Percentiles rank a stretch among this genome's conserved stretches.
Conservation (phyloP, 768 basidiomycete genomes). For the Kwoniella pini region DNA sequence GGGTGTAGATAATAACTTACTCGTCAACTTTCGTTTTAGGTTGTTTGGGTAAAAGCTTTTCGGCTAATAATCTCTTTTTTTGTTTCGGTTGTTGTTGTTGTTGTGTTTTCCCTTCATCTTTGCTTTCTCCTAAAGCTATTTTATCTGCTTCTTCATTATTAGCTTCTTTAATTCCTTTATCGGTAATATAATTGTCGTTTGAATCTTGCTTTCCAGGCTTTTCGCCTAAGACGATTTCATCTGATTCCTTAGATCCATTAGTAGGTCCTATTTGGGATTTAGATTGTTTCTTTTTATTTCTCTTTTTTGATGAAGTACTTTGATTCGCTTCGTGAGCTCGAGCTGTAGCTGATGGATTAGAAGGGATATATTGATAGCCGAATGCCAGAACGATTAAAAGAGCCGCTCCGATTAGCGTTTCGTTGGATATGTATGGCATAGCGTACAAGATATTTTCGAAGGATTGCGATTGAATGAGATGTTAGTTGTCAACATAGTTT, state of each 20-base stretch:
- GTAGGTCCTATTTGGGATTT: neutral
- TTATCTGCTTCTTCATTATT: neutral
- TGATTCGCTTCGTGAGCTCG: neutral
- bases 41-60: slow-evolving; percentile 41
- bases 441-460: neutral
- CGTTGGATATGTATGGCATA: slow-evolving; percentile 51
- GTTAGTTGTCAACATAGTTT: too few species aligned
- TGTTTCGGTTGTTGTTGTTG: neutral
- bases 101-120: neutral
- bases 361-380: slow-evolving; percentile 35
- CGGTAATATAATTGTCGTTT: neutral
- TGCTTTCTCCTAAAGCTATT: neutral
- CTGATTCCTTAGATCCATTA: neutral
- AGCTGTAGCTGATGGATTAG: neutral
- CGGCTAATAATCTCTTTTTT: slow-evolving; percentile 46
- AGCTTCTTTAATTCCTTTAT: neutral
- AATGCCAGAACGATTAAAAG: slow-evolving; percentile 39
- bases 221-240: neutral
- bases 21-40: slow-evolving; percentile 47
- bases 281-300: slow-evolving; percentile 6
- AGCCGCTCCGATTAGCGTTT: slow-evolving; percentile 41
- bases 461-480: neutral
- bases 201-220: neutral
- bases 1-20: too few species aligned
- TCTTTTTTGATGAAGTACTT: slow-evolving; percentile 10